Evolutionary conservation across 768 basidiomycete genomes (phyloP).

Genomic region (Gyrodon lividus): DNA sequence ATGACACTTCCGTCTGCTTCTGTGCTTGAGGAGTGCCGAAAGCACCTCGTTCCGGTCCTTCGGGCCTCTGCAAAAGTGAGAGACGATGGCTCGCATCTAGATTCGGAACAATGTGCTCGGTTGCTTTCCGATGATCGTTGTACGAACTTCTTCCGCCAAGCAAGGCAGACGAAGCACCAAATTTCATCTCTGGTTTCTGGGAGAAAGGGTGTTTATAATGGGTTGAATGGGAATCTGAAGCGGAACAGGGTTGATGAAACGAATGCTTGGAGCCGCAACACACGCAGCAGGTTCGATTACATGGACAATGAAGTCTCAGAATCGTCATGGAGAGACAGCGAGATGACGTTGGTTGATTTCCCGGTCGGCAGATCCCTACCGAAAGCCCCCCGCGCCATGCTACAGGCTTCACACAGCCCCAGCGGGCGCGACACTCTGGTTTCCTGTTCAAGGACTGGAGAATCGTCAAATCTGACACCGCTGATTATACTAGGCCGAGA

Average conservation of each 20-base stretch:
- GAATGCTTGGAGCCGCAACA: constrained; percentile 13
- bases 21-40: constrained; percentile 26
- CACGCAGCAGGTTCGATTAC: constrained; percentile 17
- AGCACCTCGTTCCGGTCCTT: constrained; percentile 25
- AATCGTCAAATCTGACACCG: not conserved
- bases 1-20: constrained; percentile 9
- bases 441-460: constrained; percentile 7
- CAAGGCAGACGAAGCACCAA: constrained; percentile 27
- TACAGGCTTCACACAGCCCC: constrained; percentile 5
- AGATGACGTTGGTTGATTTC: constrained; percentile 24
- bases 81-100: constrained; percentile 11
- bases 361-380: constrained; percentile 11
- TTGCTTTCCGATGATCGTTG: constrained; percentile 31
- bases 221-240: constrained; percentile 5
- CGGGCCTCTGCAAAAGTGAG: constrained; percentile 15
- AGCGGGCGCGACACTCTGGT: not conserved
- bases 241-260: constrained; percentile 12
- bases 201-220: constrained; percentile 3
- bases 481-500: constrained; percentile 6
- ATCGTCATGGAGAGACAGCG: constrained; percentile 23
- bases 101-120: constrained; percentile 18
- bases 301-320: constrained; percentile 13
- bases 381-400: constrained; percentile 23
- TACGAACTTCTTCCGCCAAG: constrained; percentile 16
- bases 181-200: constrained; percentile 11